These are phyloP conservation scores for Wickerhamiella musiphila DNA, from an alignment of 805 yeast genomes.

Conservation along the genomic window DNA sequence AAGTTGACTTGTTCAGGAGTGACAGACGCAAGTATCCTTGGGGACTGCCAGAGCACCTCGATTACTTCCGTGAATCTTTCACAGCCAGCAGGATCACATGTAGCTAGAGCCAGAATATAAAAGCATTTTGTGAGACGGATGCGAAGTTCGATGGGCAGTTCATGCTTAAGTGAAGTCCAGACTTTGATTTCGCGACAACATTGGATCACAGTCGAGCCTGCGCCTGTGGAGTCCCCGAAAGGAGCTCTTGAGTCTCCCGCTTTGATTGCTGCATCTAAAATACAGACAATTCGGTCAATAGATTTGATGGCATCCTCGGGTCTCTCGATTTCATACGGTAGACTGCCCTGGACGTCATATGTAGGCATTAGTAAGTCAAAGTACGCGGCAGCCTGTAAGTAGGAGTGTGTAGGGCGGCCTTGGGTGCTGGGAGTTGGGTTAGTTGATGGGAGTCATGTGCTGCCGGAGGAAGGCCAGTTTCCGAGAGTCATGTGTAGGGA, in stretches of 20 bases:
- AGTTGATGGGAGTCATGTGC: too few species aligned
- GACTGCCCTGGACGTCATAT: too few species aligned
- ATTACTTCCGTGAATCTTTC: constrained; percentile 47
- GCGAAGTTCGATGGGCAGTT: constrained; percentile 52
- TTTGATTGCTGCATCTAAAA: constrained; percentile 58
- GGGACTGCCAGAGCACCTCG: constrained; percentile 36
- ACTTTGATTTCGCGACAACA: constrained; percentile 79
- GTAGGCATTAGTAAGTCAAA: too few species aligned
- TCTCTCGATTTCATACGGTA: constrained; percentile 64
- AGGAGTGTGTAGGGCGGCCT: too few species aligned
- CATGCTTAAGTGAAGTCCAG: constrained; percentile 62
- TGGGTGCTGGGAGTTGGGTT: too few species aligned
- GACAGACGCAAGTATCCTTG: constrained; percentile 20
- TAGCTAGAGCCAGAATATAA: constrained; percentile 50
- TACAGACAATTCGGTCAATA: constrained; percentile 61
- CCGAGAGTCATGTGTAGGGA: too few species aligned
- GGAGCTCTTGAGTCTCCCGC: constrained; percentile 61
- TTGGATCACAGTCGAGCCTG: constrained; percentile 55
- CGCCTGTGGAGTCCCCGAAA: constrained; percentile 26
- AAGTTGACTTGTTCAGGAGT: constrained; percentile 27
- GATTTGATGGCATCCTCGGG: constrained; percentile 54
- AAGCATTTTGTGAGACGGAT: constrained; percentile 48
- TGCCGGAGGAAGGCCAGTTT: too few species aligned
- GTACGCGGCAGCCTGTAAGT: too few species aligned
- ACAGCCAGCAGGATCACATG: constrained; percentile 51